Evolutionary conservation across 2,329 filamentous ascomycete genomes (phyloP).

Genomic region (Leptographium procerum): DNA sequence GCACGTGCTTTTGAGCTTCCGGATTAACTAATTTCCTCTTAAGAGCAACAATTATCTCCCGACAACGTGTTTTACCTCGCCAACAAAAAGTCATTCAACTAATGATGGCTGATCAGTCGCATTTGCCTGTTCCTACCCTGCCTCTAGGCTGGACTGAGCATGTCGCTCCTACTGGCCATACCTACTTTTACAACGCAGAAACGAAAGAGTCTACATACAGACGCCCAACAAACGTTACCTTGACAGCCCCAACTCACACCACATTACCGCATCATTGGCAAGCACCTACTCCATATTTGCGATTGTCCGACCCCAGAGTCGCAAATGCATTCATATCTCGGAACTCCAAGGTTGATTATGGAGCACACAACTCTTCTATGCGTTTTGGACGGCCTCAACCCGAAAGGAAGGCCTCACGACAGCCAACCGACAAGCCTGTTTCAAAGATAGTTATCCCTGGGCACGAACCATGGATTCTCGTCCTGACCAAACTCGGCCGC

Average conservation of each 20-base stretch:
- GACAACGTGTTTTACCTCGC: too few relatives aligned
- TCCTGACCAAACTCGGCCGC: slow-evolving; percentile 83
- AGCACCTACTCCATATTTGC: slow-evolving; percentile 22
- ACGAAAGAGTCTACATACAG: slow-evolving; percentile 84
- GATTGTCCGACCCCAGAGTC: slow-evolving; percentile 41
- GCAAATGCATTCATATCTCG: slow-evolving; percentile 52
- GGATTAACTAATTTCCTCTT: too few relatives aligned
- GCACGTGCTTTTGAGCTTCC: too few relatives aligned
- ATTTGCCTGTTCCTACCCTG: slow-evolving; percentile 37
- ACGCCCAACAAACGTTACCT: slow-evolving; percentile 40
- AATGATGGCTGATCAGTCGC: slow-evolving; percentile 49
- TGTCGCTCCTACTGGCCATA: slow-evolving; percentile 75
- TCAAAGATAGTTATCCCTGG: slow-evolving; percentile 69
- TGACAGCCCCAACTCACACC: slow-evolving; percentile 20
- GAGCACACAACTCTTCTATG: too few relatives aligned
- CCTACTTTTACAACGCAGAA: slow-evolving; percentile 75
- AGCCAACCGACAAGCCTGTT: slow-evolving; percentile 65
- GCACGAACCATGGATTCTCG: slow-evolving; percentile 76
- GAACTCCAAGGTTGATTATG: slow-evolving; percentile 19
- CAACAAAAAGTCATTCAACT: not conserved
- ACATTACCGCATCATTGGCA: slow-evolving; percentile 14
- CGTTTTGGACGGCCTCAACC: slow-evolving; percentile 22
- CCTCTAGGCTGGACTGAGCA: slow-evolving; percentile 87
- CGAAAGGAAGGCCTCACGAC: slow-evolving; percentile 8
- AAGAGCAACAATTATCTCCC: too few relatives aligned